Percentiles rank a stretch among this genome's conserved stretches.
Conservation (phyloP, 345 rosid species). For the Turritis glabra region DNA sequence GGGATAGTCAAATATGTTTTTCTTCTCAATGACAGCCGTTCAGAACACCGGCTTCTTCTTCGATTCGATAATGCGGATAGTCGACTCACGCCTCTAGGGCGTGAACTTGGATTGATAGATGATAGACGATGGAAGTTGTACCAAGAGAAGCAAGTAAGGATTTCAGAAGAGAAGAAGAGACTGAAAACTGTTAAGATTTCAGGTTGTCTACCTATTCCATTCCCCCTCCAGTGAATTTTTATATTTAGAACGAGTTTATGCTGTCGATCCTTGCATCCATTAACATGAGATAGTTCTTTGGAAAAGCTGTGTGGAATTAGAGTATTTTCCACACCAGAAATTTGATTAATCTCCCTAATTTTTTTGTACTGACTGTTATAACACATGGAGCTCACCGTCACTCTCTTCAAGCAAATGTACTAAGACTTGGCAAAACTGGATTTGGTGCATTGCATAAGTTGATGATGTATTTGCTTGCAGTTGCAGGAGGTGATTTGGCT, state of each 20-base stretch:
- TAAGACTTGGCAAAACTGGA: background rate
- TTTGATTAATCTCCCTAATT: background rate
- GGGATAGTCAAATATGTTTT: slow-evolving; percentile 23
- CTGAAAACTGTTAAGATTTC: slow-evolving; percentile 78
- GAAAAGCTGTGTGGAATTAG: background rate
- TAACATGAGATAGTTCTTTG: background rate
- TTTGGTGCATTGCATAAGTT: background rate
- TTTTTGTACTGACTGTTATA: background rate
- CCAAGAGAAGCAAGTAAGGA: slow-evolving; percentile 82
- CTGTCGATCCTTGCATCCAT: background rate
- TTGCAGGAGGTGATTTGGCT: slow-evolving; percentile 82
- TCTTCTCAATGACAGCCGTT: slow-evolving; percentile 58
- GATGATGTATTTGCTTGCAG: slow-evolving; percentile 13
- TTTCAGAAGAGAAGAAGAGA: slow-evolving; percentile 78
- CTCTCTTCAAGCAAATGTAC: slow-evolving; percentile 10
- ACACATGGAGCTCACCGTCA: background rate
- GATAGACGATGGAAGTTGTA: slow-evolving; percentile 88
- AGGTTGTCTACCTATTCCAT: slow-evolving; percentile 44
- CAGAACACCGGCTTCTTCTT: slow-evolving; percentile 92
- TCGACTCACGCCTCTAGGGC: slow-evolving; percentile 94
- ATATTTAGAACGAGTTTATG: background rate
- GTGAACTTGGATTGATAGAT: slow-evolving; percentile 87
- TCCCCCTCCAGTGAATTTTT: background rate
- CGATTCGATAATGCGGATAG: slow-evolving; percentile 97
- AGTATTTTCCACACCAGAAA: background rate